phyloP scores from a whole-genome alignment of 768 basidiomycete species.

The Nevesoporus exiguus region DNA sequence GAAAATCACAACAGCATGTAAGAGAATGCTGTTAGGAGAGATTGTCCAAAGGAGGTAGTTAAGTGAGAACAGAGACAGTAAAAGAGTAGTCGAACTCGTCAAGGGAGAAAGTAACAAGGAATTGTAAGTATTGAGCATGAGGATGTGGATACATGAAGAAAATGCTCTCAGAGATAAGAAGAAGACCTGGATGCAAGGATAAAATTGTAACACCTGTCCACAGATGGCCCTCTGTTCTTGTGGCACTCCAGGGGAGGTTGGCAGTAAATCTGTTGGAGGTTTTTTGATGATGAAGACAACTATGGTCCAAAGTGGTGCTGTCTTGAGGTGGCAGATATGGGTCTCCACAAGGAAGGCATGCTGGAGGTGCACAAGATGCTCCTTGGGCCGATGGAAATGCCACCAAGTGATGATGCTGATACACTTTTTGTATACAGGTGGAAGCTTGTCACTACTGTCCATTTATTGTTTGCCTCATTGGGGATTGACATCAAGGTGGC shows the following conservation, averaged over 20 bases:
- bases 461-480: conserved; percentile 10
- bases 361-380: conserved; percentile 9
- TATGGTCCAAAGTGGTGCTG: neutral
- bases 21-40: too few species aligned
- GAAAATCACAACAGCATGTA: too few species aligned
- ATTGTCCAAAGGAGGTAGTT: too few species aligned
- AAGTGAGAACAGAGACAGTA: too few species aligned
- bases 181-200: too few species aligned
- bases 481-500: conserved; percentile 6
- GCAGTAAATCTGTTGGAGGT: conserved; percentile 10
- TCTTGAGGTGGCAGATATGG: conserved; percentile 1
- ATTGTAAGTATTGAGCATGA: too few species aligned
- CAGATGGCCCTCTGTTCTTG: neutral
- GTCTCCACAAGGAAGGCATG: conserved; percentile 5
- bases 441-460: conserved; percentile 6
- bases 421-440: neutral
- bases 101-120: too few species aligned
- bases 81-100: too few species aligned
- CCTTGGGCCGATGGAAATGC: conserved; percentile 5
- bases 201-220: too few species aligned
- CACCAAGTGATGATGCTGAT: neutral
- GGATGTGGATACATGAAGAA: too few species aligned
- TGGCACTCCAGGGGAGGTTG: neutral
- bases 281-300: conserved; percentile 6
- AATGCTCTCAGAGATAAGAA: too few species aligned